These are phyloP conservation scores for Scenedesmus sp. DNA, from an alignment of 163 green algal genomes.

Conservation along the genomic window DNA sequence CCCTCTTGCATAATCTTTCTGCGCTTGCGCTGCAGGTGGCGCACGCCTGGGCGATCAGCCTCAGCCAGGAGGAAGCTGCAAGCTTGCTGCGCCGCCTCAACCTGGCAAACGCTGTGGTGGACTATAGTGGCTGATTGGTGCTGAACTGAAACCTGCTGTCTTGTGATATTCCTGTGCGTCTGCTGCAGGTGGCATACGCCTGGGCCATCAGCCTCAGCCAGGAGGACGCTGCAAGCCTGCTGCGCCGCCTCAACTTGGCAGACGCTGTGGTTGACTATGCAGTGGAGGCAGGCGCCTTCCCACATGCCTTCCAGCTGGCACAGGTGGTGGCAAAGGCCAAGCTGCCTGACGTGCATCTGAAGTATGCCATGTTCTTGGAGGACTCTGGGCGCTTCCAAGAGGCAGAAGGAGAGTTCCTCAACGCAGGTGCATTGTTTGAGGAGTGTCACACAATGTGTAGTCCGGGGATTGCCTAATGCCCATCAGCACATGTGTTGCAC, in stretches of 20 bases:
- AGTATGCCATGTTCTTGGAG: slow-evolving; percentile 91
- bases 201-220: slow-evolving; percentile 77
- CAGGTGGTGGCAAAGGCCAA: slow-evolving; percentile 69
- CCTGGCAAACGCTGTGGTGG: slow-evolving; percentile 77
- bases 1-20: not conserved
- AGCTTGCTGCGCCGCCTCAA: slow-evolving; percentile 76
- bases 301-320: slow-evolving; percentile 68
- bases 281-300: slow-evolving; percentile 76
- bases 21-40: slow-evolving; percentile 56
- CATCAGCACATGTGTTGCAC: too few species aligned
- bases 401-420: slow-evolving; percentile 83
- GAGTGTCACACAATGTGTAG: too few species aligned
- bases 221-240: slow-evolving; percentile 76
- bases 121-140: too few species aligned
- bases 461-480: too few species aligned
- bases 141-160: too few species aligned
- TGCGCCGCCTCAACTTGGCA: slow-evolving; percentile 80
- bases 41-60: slow-evolving; percentile 74
- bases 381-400: slow-evolving; percentile 85
- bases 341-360: slow-evolving; percentile 79
- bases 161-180: not conserved
- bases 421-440: slow-evolving; percentile 42
- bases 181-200: slow-evolving; percentile 80
- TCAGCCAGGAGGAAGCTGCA: slow-evolving; percentile 78
- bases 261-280: slow-evolving; percentile 84